Evolutionary conservation across 306 rosid genomes (phyloP).

Genomic region (Cucumis sativus): DNA sequence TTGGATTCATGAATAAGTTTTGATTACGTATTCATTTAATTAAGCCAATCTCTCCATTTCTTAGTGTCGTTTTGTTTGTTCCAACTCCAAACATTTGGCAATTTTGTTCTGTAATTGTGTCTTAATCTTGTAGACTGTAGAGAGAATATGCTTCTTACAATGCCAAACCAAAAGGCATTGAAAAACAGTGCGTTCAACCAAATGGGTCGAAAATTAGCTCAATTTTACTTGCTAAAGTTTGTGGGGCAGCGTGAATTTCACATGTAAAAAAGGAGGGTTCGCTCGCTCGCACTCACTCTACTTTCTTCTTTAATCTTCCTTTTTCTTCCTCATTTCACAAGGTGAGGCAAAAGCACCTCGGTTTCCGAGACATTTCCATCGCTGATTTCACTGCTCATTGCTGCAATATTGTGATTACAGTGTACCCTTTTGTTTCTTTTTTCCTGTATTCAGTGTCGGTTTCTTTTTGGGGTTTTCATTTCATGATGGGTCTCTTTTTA

Average conservation of each 20-base stretch:
- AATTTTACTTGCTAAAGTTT: neutral
- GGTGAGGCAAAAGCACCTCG: slow-evolving; percentile 25
- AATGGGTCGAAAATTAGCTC: neutral
- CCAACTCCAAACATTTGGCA: neutral
- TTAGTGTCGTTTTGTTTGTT: neutral
- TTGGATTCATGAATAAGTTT: neutral
- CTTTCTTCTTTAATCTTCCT: slow-evolving; percentile 10
- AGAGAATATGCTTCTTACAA: neutral
- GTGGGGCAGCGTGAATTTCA: slow-evolving; percentile 4
- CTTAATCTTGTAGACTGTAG: neutral
- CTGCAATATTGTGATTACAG: slow-evolving; percentile 17
- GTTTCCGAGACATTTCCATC: slow-evolving; percentile 23
- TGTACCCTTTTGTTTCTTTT: slow-evolving; percentile 1
- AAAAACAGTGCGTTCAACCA: neutral
- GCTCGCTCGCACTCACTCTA: slow-evolving; percentile 15
- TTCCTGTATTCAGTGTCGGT: slow-evolving; percentile 18
- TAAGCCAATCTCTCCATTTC: neutral
- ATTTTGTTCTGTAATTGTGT: neutral
- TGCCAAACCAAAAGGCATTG: neutral
- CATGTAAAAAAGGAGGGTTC: slow-evolving; percentile 13
- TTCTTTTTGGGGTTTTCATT: slow-evolving; percentile 9
- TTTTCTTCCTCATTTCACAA: neutral
- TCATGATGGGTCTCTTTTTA: slow-evolving; percentile 2
- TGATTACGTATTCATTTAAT: neutral
- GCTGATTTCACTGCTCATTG: slow-evolving; percentile 20